phyloP scores from a whole-genome alignment of 75 land plant genomes.

The Cunninghamia lanceolata region DNA sequence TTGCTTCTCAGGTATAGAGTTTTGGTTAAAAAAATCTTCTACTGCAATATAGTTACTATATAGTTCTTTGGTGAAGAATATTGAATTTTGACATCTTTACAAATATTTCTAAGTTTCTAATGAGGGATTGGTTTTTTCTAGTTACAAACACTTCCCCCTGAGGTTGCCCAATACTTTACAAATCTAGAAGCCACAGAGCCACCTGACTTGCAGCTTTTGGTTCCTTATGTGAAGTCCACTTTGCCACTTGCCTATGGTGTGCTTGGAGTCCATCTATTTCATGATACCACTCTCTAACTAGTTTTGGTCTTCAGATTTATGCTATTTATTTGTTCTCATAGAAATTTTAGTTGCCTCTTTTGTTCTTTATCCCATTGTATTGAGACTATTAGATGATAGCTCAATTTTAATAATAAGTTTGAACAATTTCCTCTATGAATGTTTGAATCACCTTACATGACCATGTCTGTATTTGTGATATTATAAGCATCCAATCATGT shows the following conservation, averaged over 20 bases:
- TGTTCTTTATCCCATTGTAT: no score
- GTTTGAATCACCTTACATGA: not conserved
- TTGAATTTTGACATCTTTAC: no score
- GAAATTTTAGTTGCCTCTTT: not conserved
- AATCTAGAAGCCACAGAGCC: no score
- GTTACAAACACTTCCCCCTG: constrained; percentile 90
- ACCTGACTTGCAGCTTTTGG: no score
- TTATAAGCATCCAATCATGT: no score
- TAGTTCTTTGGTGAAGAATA: not conserved
- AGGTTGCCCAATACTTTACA: constrained; percentile 86
- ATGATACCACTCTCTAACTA: constrained; percentile 45
- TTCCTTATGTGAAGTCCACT: no score
- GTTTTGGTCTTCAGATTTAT: not conserved
- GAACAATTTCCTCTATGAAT: no score
- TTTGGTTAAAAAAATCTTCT: not conserved
- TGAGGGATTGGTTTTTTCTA: constrained; percentile 23
- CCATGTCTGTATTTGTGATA: not conserved
- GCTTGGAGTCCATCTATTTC: constrained; percentile 88
- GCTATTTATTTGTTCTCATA: not conserved
- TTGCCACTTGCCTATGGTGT: constrained; percentile 96
- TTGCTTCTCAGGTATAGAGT: constrained; percentile 83
- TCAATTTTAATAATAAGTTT: no score
- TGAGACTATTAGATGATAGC: no score
- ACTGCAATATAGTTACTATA: not conserved
- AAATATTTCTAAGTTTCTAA: not conserved